These are phyloP conservation scores for Codiaeum variegatum DNA, from an alignment of 441 rosid species.

Conservation along the genomic window DNA sequence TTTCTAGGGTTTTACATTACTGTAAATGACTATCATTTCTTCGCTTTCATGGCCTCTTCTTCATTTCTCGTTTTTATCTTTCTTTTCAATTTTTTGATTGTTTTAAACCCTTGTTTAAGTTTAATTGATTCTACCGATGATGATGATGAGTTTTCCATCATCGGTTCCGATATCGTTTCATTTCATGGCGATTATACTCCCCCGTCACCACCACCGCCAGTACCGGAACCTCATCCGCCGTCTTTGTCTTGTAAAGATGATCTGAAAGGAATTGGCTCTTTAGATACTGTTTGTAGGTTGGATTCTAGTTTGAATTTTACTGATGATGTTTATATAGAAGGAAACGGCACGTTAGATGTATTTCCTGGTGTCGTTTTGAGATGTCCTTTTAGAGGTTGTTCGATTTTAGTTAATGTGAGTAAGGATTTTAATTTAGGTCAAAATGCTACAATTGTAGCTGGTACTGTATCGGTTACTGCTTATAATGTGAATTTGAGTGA, in stretches of 20 bases:
- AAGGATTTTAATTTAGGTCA: constrained; percentile 42
- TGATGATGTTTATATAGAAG: constrained; percentile 48
- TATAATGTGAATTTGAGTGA: constrained; percentile 33
- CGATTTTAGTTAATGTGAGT: constrained; percentile 42
- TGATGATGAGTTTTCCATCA: constrained; percentile 16
- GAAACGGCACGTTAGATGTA: constrained; percentile 47
- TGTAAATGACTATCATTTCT: constrained; percentile 19
- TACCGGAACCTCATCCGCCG: constrained; percentile 25
- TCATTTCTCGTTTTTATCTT: neutral
- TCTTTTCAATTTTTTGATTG: neutral
- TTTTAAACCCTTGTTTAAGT: neutral
- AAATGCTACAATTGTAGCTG: constrained; percentile 35
- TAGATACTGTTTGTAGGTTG: constrained; percentile 51
- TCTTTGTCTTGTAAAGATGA: constrained; percentile 46
- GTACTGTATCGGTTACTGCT: constrained; percentile 46
- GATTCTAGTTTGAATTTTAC: constrained; percentile 40
- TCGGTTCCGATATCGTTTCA: constrained; percentile 15
- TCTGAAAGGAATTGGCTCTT: constrained; percentile 56
- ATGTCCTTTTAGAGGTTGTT: constrained; percentile 48
- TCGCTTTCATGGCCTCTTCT: constrained; percentile 14
- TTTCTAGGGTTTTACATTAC: constrained; percentile 6
- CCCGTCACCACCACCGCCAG: constrained; percentile 28
- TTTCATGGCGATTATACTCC: constrained; percentile 30
- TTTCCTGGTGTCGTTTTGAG: constrained; percentile 41
- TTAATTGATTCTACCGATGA: constrained; percentile 1